Conservation (phyloP, 1,284 basidiomycete species). For the Somion occarium region DNA sequence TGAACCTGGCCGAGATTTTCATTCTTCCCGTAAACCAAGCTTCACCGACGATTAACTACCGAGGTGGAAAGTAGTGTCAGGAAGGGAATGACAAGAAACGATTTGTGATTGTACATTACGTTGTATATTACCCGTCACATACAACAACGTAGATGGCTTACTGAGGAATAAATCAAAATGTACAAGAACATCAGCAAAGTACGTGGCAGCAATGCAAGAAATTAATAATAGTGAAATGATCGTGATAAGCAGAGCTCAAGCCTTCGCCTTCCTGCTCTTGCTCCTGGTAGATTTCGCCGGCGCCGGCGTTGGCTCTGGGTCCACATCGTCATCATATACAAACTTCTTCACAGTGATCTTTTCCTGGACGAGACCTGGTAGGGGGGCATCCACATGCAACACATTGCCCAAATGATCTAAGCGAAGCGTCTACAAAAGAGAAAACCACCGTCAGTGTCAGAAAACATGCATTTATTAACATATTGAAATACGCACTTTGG, state of each 20-base stretch:
- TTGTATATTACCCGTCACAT: not conserved
- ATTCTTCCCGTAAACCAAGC: conserved; percentile 84
- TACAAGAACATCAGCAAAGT: not conserved
- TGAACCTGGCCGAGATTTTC: conserved; percentile 79
- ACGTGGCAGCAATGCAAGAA: conserved; percentile 4
- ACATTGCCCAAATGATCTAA: conserved; percentile 78
- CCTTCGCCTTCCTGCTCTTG: conserved; percentile 38
- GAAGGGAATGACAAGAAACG: conserved; percentile 3
- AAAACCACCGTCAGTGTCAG: not conserved
- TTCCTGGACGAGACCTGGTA: conserved; percentile 60
- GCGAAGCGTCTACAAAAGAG: conserved; percentile 43
- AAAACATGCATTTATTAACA: conserved; percentile 1
- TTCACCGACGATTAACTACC: conserved; percentile 56
- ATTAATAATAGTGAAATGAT: not conserved
- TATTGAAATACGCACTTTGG: conserved; percentile 47
- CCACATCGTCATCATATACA: conserved; percentile 76
- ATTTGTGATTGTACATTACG: not conserved
- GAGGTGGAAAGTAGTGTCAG: conserved; percentile 38
- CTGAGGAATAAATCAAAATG: not conserved
- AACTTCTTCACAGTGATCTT: conserved; percentile 74
- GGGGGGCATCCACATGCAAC: conserved; percentile 51
- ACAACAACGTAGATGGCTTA: not conserved
- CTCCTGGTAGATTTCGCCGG: conserved; percentile 46
- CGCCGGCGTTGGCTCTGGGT: conserved; percentile 28
- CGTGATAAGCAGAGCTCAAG: conserved; percentile 13